Conservation (phyloP, 805 yeast genomes). For the Kodamaea nitidulidarum region DNA sequence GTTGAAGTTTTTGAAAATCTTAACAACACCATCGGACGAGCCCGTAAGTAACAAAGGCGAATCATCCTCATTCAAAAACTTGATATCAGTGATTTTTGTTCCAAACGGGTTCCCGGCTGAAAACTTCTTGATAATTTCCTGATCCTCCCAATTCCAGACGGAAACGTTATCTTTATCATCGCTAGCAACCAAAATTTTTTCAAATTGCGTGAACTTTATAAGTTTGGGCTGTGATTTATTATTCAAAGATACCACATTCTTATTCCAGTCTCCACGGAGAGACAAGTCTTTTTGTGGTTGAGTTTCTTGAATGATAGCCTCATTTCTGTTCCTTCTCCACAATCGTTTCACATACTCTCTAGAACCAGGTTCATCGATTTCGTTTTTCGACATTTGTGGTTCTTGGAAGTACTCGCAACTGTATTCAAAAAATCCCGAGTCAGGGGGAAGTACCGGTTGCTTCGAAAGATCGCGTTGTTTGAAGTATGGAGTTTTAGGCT, state of each 20-base stretch:
- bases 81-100: constrained; percentile 81
- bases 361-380: constrained; percentile 89
- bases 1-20: constrained; percentile 75
- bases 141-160: constrained; percentile 82
- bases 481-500: constrained; percentile 58
- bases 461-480: constrained; percentile 30
- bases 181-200: constrained; percentile 69
- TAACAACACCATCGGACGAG: constrained; percentile 90
- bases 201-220: constrained; percentile 85
- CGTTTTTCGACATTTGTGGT: constrained; percentile 85
- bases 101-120: constrained; percentile 85
- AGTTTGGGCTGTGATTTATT: constrained; percentile 78
- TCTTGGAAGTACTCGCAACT: constrained; percentile 92
- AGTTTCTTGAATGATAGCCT: constrained; percentile 77
- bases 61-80: constrained; percentile 90
- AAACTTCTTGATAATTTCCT: constrained; percentile 59
- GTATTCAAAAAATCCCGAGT: constrained; percentile 66
- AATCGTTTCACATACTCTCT: constrained; percentile 72
- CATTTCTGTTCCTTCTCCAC: constrained; percentile 91
- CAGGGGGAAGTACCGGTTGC: constrained; percentile 47
- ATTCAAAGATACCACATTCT: constrained; percentile 52
- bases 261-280: constrained; percentile 81
- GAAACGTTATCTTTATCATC: constrained; percentile 82
- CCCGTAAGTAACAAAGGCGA: constrained; percentile 80
- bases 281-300: constrained; percentile 87